Evolutionary conservation across 371 early-diverging fungal species (phyloP).

Genomic region (Mucor lusitanicus): DNA sequence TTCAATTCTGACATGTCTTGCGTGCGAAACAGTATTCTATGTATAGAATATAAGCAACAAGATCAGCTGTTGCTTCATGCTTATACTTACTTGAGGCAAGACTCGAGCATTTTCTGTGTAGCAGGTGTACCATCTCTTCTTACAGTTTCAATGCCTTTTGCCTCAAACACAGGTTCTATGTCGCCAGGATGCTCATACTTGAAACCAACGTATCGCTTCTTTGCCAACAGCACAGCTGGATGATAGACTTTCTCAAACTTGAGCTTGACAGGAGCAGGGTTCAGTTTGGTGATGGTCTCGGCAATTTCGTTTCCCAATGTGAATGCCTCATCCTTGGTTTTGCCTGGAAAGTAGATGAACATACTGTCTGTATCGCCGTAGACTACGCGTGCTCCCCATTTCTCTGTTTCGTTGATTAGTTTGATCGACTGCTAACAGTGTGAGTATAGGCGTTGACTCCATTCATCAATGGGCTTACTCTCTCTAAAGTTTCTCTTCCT

Average conservation of each 20-base stretch:
- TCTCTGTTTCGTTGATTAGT: constrained; percentile 60
- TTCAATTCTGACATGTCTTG: constrained; percentile 84
- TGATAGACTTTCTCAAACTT: constrained; percentile 94
- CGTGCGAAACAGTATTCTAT: constrained; percentile 76
- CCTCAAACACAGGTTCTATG: constrained; percentile 78
- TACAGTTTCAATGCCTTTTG: constrained; percentile 95
- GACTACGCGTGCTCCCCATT: constrained; percentile 81
- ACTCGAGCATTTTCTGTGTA: constrained; percentile 77
- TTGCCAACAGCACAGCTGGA: constrained; percentile 82
- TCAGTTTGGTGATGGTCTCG: constrained; percentile 65
- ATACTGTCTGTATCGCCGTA: constrained; percentile 94
- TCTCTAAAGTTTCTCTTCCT: constrained; percentile 82
- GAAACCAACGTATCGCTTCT: constrained; percentile 91
- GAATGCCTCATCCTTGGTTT: constrained; percentile 73
- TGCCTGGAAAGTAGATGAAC: constrained; percentile 79
- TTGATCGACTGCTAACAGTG: constrained; percentile 55
- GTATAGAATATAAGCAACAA: background rate
- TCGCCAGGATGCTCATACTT: constrained; percentile 69
- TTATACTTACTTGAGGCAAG: constrained; percentile 66
- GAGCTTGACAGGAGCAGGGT: constrained; percentile 81
- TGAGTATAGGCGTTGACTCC: background rate
- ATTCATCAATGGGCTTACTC: constrained; percentile 22
- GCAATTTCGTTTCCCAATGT: constrained; percentile 80
- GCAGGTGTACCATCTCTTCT: constrained; percentile 84
- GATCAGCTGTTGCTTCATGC: background rate